Percentiles rank a stretch among this genome's conserved stretches.
These are phyloP conservation scores for Coemansia sp. DNA, from an alignment of 192 early-diverging fungal genomes.

Conservation along the genomic window DNA sequence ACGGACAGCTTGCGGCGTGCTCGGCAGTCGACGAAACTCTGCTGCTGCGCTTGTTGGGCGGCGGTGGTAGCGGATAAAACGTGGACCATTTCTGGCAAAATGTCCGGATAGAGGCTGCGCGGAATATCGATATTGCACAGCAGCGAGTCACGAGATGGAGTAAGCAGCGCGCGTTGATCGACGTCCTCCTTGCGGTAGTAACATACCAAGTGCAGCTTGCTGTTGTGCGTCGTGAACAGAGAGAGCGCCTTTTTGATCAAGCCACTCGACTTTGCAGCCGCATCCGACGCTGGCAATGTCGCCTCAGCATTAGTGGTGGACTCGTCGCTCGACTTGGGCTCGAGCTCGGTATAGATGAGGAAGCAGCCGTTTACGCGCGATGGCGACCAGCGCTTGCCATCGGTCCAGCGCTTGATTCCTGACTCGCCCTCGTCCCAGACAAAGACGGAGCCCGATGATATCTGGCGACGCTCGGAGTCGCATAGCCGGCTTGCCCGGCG, in stretches of 20 bases:
- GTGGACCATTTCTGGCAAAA: conserved; percentile 34
- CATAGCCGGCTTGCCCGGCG: conserved; percentile 75
- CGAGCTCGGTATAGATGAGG: conserved; percentile 80
- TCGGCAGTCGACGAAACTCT: conserved; percentile 1
- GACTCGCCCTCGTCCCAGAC: conserved; percentile 89
- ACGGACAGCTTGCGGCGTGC: neutral
- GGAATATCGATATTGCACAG: conserved; percentile 66
- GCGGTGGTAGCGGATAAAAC: conserved; percentile 3
- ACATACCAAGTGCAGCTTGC: conserved; percentile 84
- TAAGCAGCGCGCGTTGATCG: conserved; percentile 55
- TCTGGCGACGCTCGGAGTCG: conserved; percentile 76
- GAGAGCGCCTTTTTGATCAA: conserved; percentile 84
- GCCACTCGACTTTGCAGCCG: conserved; percentile 33
- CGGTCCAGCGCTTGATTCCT: conserved; percentile 90
- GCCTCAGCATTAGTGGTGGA: no score
- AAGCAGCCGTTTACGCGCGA: conserved; percentile 83
- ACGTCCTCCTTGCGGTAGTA: conserved; percentile 82
- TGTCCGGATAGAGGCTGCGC: conserved; percentile 79
- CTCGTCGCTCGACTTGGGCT: conserved; percentile 51
- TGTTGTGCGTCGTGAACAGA: conserved; percentile 72
- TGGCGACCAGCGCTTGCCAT: conserved; percentile 87
- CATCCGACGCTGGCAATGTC: neutral
- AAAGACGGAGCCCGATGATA: conserved; percentile 81
- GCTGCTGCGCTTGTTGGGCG: neutral
- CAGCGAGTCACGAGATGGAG: conserved; percentile 65